Evolutionary conservation across 345 rosid species (phyloP).

Genomic region (Corymbia maculata): DNA sequence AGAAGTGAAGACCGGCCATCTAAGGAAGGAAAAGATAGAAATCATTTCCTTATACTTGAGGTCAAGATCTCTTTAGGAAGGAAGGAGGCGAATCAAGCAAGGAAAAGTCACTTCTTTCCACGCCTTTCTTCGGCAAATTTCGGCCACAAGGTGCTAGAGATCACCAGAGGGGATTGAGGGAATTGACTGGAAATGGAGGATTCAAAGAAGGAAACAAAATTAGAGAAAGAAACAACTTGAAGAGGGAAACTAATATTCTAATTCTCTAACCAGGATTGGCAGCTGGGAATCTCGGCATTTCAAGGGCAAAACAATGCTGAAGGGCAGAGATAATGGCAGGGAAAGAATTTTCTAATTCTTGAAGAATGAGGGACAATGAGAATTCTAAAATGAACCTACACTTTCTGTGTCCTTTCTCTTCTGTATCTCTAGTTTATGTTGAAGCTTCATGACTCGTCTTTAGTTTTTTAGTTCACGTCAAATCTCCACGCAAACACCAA

Average conservation of each 20-base stretch:
- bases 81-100: not conserved
- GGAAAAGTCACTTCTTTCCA: not conserved
- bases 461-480: too few relatives aligned
- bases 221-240: not conserved
- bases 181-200: not conserved
- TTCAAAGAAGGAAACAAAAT: not conserved
- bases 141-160: not conserved
- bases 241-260: not conserved
- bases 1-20: not conserved
- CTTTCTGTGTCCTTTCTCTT: too few relatives aligned
- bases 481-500: too few relatives aligned
- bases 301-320: not conserved
- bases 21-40: not conserved
- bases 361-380: too few relatives aligned
- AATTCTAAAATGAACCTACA: too few relatives aligned
- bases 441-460: too few relatives aligned
- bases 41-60: not conserved
- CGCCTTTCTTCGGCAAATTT: not conserved
- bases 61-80: not conserved
- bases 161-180: not conserved
- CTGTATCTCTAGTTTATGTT: too few relatives aligned
- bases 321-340: not conserved
- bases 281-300: not conserved
- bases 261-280: not conserved
- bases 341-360: not conserved